Evolutionary conservation across 2,329 filamentous ascomycete species (phyloP).

Genomic region (Huntiella savannae): DNA sequence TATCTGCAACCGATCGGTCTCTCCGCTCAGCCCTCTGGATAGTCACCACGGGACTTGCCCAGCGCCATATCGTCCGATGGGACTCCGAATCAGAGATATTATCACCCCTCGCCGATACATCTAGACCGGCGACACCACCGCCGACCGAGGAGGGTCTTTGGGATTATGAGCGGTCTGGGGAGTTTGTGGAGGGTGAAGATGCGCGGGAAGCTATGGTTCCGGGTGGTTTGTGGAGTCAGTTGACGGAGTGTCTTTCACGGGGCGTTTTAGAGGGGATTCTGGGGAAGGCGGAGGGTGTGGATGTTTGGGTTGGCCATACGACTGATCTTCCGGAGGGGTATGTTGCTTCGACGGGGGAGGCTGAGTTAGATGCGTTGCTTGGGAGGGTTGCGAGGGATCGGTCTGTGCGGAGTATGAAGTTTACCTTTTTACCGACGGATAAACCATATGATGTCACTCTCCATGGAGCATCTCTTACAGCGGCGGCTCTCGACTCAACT

Average conservation of each 20-base stretch:
- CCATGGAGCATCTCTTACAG: slow-evolving; percentile 22
- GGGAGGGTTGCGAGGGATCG: slow-evolving; percentile 17
- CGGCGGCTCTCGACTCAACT: slow-evolving; percentile 29
- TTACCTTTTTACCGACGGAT: slow-evolving; percentile 26
- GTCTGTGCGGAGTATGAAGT: slow-evolving; percentile 24
- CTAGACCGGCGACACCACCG: slow-evolving; percentile 14
- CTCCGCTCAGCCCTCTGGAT: slow-evolving; percentile 40
- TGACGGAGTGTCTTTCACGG: slow-evolving; percentile 30
- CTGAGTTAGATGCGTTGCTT: slow-evolving; percentile 23
- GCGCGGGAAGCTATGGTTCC: slow-evolving; percentile 15
- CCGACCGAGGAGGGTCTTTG: slow-evolving; percentile 24
- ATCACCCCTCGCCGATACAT: slow-evolving; percentile 17
- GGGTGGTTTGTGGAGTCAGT: slow-evolving; percentile 28
- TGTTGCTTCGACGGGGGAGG: slow-evolving; percentile 20
- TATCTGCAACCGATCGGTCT: slow-evolving; percentile 29
- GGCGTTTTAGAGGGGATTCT: slow-evolving; percentile 28
- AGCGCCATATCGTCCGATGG: slow-evolving; percentile 33
- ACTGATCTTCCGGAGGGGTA: slow-evolving; percentile 31
- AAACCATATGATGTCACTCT: slow-evolving; percentile 24
- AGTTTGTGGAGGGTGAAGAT: slow-evolving; percentile 11
- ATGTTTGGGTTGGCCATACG: slow-evolving; percentile 32
- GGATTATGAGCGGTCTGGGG: slow-evolving; percentile 23
- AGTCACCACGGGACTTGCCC: slow-evolving; percentile 19
- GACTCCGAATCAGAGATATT: slow-evolving; percentile 36
- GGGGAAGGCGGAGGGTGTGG: slow-evolving; percentile 17